These are phyloP conservation scores for Patellifolia procumbens DNA, from an alignment of 179 eudicot species.

Conservation along the genomic window DNA sequence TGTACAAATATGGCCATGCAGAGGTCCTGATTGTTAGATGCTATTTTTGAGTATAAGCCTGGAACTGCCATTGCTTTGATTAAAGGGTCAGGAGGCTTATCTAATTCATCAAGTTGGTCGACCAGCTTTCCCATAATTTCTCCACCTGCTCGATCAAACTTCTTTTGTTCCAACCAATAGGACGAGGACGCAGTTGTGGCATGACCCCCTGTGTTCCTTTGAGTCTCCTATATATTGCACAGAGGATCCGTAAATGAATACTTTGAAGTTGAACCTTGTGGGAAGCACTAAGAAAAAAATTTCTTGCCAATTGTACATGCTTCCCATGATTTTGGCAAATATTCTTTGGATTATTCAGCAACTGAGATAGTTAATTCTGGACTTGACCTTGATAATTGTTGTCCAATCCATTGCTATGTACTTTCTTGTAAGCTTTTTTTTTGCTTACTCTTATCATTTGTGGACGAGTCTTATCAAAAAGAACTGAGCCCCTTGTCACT, in stretches of 20 bases:
- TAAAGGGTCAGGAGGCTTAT: conserved; percentile 52
- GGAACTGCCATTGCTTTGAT: conserved; percentile 76
- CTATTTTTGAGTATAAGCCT: conserved; percentile 41
- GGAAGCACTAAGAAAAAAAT: conserved; percentile 45
- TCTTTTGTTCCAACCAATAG: conserved; percentile 36
- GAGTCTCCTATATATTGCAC: conserved; percentile 69
- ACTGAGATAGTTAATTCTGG: conserved; percentile 34
- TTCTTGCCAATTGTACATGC: conserved; percentile 27
- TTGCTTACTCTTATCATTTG: conserved; percentile 59
- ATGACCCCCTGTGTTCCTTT: conserved; percentile 43
- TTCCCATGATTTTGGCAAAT: conserved; percentile 32
- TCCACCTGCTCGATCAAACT: conserved; percentile 34
- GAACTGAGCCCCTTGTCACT: conserved; percentile 43
- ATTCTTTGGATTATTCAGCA: conserved; percentile 48
- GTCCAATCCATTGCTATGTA: conserved; percentile 24
- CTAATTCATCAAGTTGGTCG: conserved; percentile 42
- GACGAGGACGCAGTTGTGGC: conserved; percentile 36
- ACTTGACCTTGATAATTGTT: conserved; percentile 20
- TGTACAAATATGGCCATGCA: conserved; percentile 34
- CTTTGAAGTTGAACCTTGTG: conserved; percentile 47
- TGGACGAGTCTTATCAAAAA: conserved; percentile 55
- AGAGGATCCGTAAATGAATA: conserved; percentile 44
- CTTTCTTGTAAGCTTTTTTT: conserved; percentile 39
- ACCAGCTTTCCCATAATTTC: conserved; percentile 39
- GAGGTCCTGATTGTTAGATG: conserved; percentile 29